Conservation (phyloP, 495 filamentous ascomycete genomes). For the Aspergillus carlsbadensis region DNA sequence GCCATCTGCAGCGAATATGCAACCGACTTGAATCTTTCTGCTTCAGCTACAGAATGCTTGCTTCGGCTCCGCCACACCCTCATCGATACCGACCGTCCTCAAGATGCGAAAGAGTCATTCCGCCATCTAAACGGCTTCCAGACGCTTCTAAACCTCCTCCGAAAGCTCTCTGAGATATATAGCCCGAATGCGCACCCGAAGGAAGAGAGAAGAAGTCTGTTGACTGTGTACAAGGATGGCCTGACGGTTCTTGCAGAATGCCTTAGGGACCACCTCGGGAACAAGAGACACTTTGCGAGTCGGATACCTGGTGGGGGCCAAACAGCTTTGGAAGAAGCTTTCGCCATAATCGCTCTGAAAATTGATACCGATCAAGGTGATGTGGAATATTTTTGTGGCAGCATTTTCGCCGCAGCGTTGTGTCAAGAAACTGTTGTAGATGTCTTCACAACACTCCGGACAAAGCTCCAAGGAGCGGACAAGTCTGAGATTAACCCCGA, state of each 20-base stretch:
- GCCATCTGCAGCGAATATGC: slow-evolving; percentile 23
- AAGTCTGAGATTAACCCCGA: slow-evolving; percentile 10
- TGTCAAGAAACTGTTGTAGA: slow-evolving; percentile 68
- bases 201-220: slow-evolving; percentile 58
- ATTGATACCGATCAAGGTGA: slow-evolving; percentile 51
- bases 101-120: slow-evolving; percentile 71
- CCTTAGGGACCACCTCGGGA: slow-evolving; percentile 79
- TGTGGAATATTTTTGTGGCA: slow-evolving; percentile 76
- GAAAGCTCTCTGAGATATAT: slow-evolving; percentile 70
- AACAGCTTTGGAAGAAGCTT: slow-evolving; percentile 68
- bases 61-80: slow-evolving; percentile 56
- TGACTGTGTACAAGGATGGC: slow-evolving; percentile 67
- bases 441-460: slow-evolving; percentile 34
- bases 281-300: slow-evolving; percentile 79
- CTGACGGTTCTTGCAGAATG: slow-evolving; percentile 73
- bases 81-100: slow-evolving; percentile 47
- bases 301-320: slow-evolving; percentile 73
- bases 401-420: slow-evolving; percentile 77
- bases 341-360: slow-evolving; percentile 60
- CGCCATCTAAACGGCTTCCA: slow-evolving; percentile 81
- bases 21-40: slow-evolving; percentile 28
- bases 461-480: slow-evolving; percentile 24
- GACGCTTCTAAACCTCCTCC: slow-evolving; percentile 63
- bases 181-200: slow-evolving; percentile 50
- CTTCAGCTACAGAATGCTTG: slow-evolving; percentile 39